phyloP scores from a whole-genome alignment of 2,329 filamentous ascomycete genomes.

The Chaetothyriales sp. region DNA sequence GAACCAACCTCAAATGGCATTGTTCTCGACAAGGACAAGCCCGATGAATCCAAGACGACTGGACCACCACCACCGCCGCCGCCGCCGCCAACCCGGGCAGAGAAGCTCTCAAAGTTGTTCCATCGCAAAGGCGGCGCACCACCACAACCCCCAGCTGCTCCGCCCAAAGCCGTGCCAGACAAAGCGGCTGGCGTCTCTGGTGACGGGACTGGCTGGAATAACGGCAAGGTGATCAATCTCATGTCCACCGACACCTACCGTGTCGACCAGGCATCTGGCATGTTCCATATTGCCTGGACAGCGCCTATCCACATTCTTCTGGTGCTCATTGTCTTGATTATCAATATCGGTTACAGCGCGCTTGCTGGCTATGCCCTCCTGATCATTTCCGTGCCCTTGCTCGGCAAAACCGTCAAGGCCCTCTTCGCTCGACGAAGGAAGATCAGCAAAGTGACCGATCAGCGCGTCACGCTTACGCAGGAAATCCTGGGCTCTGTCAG shows the following conservation, averaged over 20 bases:
- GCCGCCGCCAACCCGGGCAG: conserved; percentile 9
- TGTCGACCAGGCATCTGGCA: conserved; percentile 69
- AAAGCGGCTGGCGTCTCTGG: conserved; percentile 38
- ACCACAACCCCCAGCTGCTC: too few relatives aligned
- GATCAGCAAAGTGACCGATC: conserved; percentile 91
- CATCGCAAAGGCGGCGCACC: conserved; percentile 20
- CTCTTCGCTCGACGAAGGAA: conserved; percentile 58
- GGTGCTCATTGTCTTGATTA: conserved; percentile 61
- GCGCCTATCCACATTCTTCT: conserved; percentile 64
- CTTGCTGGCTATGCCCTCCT: conserved; percentile 76
- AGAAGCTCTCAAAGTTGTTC: conserved; percentile 25
- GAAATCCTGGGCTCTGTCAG: conserved; percentile 82
- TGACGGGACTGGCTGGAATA: conserved; percentile 75
- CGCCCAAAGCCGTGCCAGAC: conserved; percentile 26
- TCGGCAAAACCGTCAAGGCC: conserved; percentile 61
- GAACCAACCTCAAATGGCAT: conserved; percentile 38
- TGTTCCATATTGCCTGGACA: conserved; percentile 88
- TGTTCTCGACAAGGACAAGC: conserved; percentile 28
- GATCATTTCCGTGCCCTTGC: conserved; percentile 58
- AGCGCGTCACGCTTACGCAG: conserved; percentile 78
- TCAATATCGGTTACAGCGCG: conserved; percentile 83
- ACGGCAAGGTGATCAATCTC: conserved; percentile 77
- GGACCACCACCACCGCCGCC: too few relatives aligned
- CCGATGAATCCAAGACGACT: conserved; percentile 27
- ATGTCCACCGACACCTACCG: conserved; percentile 95